A percentile compares a stretch with the other conserved stretches of the same genome.
phyloP scores from a whole-genome alignment of 1,139 yeast species.

The Zygosaccharomyces sapae region DNA sequence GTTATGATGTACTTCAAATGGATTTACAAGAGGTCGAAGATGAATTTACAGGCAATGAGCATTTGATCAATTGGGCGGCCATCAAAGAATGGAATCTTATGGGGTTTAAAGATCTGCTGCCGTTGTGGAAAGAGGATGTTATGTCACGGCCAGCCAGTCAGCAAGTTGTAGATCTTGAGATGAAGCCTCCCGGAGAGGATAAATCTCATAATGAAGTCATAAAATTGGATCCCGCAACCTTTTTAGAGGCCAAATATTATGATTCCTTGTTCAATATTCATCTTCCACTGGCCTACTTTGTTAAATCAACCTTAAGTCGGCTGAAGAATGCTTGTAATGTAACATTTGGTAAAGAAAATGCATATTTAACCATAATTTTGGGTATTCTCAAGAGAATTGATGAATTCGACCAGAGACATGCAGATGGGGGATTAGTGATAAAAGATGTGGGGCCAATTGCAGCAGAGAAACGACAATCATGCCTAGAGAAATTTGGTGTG shows the following conservation, averaged over 20 bases:
- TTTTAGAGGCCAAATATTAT: constrained; percentile 28
- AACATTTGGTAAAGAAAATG: constrained; percentile 4
- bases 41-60: constrained; percentile 3
- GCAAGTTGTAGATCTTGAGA: constrained; percentile 14
- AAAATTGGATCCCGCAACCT: constrained; percentile 19
- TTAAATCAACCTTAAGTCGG: constrained; percentile 31
- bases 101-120: constrained; percentile 18
- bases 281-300: constrained; percentile 33
- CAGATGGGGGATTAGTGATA: constrained; percentile 7
- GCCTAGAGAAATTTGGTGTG: constrained; percentile 14
- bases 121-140: constrained; percentile 20
- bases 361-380: constrained; percentile 18
- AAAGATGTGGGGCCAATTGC: constrained; percentile 7
- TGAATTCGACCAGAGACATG: constrained; percentile 29
- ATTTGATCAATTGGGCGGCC: constrained; percentile 3
- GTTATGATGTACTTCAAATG: constrained; percentile 14
- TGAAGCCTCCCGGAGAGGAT: constrained; percentile 21
- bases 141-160: constrained; percentile 2
- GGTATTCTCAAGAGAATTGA: constrained; percentile 16
- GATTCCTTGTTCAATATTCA: constrained; percentile 27
- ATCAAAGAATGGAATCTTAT: constrained; percentile 15
- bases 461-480: constrained; percentile 10
- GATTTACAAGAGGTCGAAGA: constrained; percentile 2
- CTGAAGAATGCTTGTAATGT: constrained; percentile 27
- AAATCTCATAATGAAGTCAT: not conserved